These are phyloP conservation scores for Albophoma yamanashiensis DNA, from an alignment of 2,329 filamentous ascomycete genomes.

Conservation along the genomic window DNA sequence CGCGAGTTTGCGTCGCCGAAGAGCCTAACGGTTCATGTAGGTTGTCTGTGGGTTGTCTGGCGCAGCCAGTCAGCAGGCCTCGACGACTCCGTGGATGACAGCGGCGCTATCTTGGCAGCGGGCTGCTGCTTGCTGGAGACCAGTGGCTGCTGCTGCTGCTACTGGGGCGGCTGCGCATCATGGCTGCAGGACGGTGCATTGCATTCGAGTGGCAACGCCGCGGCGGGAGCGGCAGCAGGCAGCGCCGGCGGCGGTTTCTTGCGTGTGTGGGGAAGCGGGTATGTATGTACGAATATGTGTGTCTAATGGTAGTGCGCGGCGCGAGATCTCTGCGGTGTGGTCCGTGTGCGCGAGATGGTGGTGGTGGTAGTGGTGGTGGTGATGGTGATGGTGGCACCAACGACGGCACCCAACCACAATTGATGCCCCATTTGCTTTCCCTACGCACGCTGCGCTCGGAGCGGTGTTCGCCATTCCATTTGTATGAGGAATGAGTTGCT, in stretches of 20 bases:
- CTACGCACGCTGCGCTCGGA: neutral
- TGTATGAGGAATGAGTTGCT: neutral
- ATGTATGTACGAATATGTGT: neutral
- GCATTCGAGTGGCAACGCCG: neutral
- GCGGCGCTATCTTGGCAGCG: neutral
- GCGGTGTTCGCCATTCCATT: neutral
- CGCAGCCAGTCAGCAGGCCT: neutral
- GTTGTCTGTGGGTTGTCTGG: neutral
- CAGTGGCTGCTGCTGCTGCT: neutral
- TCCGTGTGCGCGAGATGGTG: neutral
- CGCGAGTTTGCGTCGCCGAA: neutral
- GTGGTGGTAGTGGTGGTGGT: neutral
- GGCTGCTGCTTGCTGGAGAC: neutral
- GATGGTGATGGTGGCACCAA: neutral
- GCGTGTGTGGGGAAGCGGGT: neutral
- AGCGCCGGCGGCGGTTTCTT: neutral
- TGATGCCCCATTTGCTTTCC: neutral
- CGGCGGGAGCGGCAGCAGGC: neutral
- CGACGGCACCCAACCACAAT: too few relatives aligned
- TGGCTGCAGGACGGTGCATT: conserved; percentile 2
- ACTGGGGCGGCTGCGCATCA: conserved; percentile 1
- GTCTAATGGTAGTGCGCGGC: neutral
- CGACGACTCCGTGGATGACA: neutral
- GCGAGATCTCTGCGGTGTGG: neutral
- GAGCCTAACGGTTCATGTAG: neutral